Evolutionary conservation across 2,329 filamentous ascomycete genomes (phyloP).

Genomic region (Penicillium digitatum): DNA sequence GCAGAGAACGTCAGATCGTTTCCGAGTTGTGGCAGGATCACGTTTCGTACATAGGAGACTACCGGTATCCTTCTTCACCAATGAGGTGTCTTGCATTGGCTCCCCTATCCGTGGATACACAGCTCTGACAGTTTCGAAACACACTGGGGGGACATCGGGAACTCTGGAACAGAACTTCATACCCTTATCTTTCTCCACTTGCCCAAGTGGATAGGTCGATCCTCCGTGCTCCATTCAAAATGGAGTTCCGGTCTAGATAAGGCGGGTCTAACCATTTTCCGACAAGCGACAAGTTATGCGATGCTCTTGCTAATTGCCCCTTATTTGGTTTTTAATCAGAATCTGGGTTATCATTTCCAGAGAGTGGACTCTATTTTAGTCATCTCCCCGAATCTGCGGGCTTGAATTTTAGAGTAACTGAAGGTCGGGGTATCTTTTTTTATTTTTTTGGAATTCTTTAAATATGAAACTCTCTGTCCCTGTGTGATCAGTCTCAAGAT

Average conservation of each 20-base stretch:
- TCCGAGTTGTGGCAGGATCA: neutral
- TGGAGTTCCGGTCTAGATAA: neutral
- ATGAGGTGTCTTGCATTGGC: neutral
- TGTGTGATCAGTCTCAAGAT: neutral
- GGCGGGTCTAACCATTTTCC: neutral
- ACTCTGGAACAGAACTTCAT: neutral
- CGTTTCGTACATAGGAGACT: neutral
- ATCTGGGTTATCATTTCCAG: neutral
- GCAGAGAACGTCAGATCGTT: neutral
- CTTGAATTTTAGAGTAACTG: conserved; percentile 2
- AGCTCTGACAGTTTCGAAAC: neutral
- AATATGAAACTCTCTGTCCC: neutral
- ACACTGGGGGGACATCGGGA: neutral
- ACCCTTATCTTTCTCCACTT: conserved; percentile 8
- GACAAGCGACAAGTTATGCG: conserved; percentile 7
- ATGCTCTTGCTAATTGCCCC: conserved; percentile 17
- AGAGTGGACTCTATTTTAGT: neutral
- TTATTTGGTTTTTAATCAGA: neutral
- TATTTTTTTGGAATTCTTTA: neutral
- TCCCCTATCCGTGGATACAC: neutral
- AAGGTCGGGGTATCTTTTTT: conserved; percentile 1
- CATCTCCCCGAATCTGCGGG: neutral
- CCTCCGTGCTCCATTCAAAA: neutral
- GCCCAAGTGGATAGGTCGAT: neutral
- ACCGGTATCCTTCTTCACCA: neutral